Evolutionary conservation across 805 yeast genomes (phyloP).

Genomic region (Aciculoconidium aculeatum): DNA sequence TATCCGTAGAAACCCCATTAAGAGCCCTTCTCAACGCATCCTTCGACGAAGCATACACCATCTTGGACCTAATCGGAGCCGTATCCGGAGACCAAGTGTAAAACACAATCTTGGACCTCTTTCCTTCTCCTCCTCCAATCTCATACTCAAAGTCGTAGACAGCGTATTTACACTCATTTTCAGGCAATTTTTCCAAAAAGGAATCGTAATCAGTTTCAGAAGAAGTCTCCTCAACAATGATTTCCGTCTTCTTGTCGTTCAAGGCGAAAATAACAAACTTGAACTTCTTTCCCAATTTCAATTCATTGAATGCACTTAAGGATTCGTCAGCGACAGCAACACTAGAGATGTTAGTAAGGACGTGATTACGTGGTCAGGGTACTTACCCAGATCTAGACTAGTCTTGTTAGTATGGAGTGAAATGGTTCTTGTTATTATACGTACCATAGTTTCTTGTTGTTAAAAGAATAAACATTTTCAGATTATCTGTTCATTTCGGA

Average conservation of each 20-base stretch:
- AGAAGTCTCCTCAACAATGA: conserved; percentile 83
- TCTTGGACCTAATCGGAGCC: conserved; percentile 91
- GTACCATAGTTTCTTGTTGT: too few species aligned
- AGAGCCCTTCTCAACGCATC: conserved; percentile 96
- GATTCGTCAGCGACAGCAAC: conserved; percentile 69
- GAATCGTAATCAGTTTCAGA: conserved; percentile 70
- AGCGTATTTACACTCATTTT: conserved; percentile 94
- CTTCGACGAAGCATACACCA: conserved; percentile 98
- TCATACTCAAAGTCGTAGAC: conserved; percentile 96
- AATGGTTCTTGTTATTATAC: too few species aligned
- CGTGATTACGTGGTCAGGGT: not conserved
- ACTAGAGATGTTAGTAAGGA: conserved; percentile 23
- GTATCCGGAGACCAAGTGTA: conserved; percentile 97
- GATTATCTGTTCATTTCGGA: too few species aligned
- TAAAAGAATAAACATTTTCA: too few species aligned
- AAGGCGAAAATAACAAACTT: conserved; percentile 79
- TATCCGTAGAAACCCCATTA: conserved; percentile 88
- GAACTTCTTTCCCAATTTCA: conserved; percentile 87
- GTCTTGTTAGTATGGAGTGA: conserved; percentile 12
- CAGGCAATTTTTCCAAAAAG: conserved; percentile 86
- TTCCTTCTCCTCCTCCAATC: conserved; percentile 85
- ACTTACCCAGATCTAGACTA: conserved; percentile 16
- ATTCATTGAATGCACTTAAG: conserved; percentile 87
- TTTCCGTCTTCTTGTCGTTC: conserved; percentile 83
- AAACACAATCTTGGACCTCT: conserved; percentile 70